Evolutionary conservation across 129 eudicot species (phyloP).

Genomic region (Sambucus nigra): DNA sequence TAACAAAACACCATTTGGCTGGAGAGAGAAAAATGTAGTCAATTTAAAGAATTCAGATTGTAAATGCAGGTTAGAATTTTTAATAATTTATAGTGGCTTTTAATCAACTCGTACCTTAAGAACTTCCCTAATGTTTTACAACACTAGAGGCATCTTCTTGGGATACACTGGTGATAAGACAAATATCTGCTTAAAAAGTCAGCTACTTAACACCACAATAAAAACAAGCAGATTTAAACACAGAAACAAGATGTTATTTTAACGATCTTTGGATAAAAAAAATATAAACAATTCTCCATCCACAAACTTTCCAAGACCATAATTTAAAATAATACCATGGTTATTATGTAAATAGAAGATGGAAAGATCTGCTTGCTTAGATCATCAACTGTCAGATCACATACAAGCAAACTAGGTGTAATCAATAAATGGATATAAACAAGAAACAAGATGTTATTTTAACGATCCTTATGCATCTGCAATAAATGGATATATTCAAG

Average conservation of each 20-base stretch:
- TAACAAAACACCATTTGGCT: slow-evolving; percentile 75
- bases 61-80: too few relatives aligned
- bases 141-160: slow-evolving; percentile 67
- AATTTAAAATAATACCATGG: slow-evolving; percentile 92
- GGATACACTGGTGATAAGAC: slow-evolving; percentile 98
- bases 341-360: slow-evolving; percentile 80
- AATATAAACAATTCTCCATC: neutral
- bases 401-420: slow-evolving; percentile 67
- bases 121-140: slow-evolving; percentile 62
- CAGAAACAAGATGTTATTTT: neutral
- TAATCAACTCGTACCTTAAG: slow-evolving; percentile 49
- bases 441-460: neutral
- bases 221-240: neutral
- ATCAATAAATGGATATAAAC: neutral
- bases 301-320: too few relatives aligned
- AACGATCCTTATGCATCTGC: slow-evolving; percentile 63
- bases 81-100: too few relatives aligned
- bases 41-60: slow-evolving; percentile 1
- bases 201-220: slow-evolving; percentile 21
- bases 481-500: neutral
- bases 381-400: slow-evolving; percentile 81
- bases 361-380: slow-evolving; percentile 52
- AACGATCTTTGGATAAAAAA: neutral
- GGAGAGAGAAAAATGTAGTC: slow-evolving; percentile 16
- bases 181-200: slow-evolving; percentile 78